Base-by-base conservation (phyloP, 2,329 filamentous ascomycete species). In the Zymoseptoria ardabiliae region DNA sequence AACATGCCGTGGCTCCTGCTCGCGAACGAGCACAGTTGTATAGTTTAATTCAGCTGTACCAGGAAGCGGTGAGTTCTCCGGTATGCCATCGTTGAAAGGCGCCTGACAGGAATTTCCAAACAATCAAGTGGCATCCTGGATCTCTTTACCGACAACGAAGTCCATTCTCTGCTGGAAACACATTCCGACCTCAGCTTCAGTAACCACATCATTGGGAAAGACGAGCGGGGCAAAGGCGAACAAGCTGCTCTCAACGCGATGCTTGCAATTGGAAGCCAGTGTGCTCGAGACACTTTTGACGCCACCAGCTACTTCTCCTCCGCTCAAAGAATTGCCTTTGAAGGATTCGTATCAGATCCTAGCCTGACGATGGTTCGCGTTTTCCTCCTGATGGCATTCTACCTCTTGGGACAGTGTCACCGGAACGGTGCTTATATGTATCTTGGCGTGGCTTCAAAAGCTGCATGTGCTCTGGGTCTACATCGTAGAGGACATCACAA, bases 351-450 rank as follows among this genome's bases (percentile, higher is more conserved):
- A 0, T 78, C 80, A 62, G 78, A 82, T 59, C 82, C 82, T 0
- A 82, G 79, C 45, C 70, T 83, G 10, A 75, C 81, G 53, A 73
- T 83, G 66, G 77, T 82, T 4, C 73, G 79, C 17, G 72, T 75
- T 0, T 85, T 83, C 61, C 69, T 83, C 0, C 72, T 85, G 17
- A 81, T 85, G 78, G 77, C 82, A 0, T 83, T 84, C 62, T 85
- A 83, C 63, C 81, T 84, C 77, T 75, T 84, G 2, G 82, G 81
- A 0, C 80, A 81, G 3, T 85, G 82, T 56, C 80, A 81, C 30
- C 75, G 82, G 8, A 85, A 85, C 58, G 77, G 83, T 0, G 83
- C 83, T 0, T 86, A 84, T 56, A 85, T 86, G 81, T 86, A 86
- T 58, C 69, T 86, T 2, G 83, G 83, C 0, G 79, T 86, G 8